These are phyloP conservation scores for Artemisia princeps DNA, from an alignment of 140 eudicot species.

Conservation along the genomic window DNA sequence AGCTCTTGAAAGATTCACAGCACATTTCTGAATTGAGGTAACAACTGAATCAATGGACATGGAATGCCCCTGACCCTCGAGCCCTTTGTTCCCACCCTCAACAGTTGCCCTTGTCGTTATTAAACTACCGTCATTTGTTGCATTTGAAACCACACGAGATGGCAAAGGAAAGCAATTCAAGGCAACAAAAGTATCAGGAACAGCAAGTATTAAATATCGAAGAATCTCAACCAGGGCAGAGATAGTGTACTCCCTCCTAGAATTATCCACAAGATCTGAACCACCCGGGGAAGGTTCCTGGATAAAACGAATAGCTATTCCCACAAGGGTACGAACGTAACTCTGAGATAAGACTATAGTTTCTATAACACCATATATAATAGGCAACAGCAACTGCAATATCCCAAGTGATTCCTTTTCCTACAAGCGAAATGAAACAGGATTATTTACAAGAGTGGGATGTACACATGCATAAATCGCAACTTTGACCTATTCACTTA, in stretches of 20 bases:
- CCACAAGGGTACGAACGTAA: slow-evolving; percentile 68
- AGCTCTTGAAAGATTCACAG: slow-evolving; percentile 53
- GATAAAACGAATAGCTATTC: slow-evolving; percentile 64
- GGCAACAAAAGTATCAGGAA: slow-evolving; percentile 91
- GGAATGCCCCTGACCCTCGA: slow-evolving; percentile 37
- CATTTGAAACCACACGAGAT: slow-evolving; percentile 41
- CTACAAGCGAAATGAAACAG: slow-evolving; percentile 31
- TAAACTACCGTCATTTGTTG: slow-evolving; percentile 41
- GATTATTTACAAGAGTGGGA: not conserved
- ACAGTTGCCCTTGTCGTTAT: slow-evolving; percentile 36
- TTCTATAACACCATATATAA: slow-evolving; percentile 68
- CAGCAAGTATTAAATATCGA: slow-evolving; percentile 70
- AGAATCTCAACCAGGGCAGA: slow-evolving; percentile 85
- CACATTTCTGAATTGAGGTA: slow-evolving; percentile 66
- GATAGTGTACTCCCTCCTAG: slow-evolving; percentile 70
- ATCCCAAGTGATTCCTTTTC: slow-evolving; percentile 65
- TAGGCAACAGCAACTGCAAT: slow-evolving; percentile 77
- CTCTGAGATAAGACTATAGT: slow-evolving; percentile 68
- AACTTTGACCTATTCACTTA: not conserved
- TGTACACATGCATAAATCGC: not conserved
- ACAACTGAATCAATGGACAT: slow-evolving; percentile 51
- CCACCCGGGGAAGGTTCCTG: slow-evolving; percentile 82
- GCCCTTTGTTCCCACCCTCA: slow-evolving; percentile 39
- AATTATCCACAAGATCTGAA: slow-evolving; percentile 79
- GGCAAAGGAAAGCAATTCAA: slow-evolving; percentile 86